Evolutionary conservation across 164 flowering plant species (phyloP), one percentile per base, ranked within the genome.

Genomic region (Macadamia integrifolia): DNA sequence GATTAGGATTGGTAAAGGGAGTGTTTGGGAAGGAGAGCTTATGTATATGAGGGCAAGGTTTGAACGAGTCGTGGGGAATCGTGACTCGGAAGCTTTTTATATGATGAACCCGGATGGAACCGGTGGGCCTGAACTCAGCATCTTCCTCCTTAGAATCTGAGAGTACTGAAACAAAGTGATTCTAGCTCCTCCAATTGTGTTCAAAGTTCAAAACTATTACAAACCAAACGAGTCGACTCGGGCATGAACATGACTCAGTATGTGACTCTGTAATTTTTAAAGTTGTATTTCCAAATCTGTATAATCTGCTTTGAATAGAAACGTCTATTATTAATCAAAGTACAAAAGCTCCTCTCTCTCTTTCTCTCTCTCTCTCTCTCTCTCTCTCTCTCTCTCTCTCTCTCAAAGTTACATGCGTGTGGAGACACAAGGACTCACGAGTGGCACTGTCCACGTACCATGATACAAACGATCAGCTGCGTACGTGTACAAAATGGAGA

Each of bases 81-180:
- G 86, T 15, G 92, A 90, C 85, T 90, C 92, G 68, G 92, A 87
- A 67, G 93, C 93, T 10, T 88, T 87, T 70, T 90, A 88, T 71
- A 90, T 90, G 97, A 55, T 87, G 85, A 90, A 88, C 66, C 93
- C 93, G 13, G 93, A 90, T 50, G 91, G 90, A 0, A 78, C 72
- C 55, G 90, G 84, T 1, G 93, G 90, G 1, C 92, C 97, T 0
- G 93, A 90, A 49, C 89, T 90, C 75, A 87, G 92, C 68, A 76
- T 90, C 28, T 90, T 88, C 69, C 74, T 90, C 23, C 88, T 90
- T 5, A 79, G 96, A 76, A 66, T 88, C 56, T 88, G 74, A 83
- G 11, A 23, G 23, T 4, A 2, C 17, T 14, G 23, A 23, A 7
- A 18, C 10, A 17, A 17, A 14, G 44, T 11, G 6, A 43, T 62